Evolutionary conservation across 225 moss, liverwort and hornwort species (phyloP).

Genomic region (Pleurozium schreberi): DNA sequence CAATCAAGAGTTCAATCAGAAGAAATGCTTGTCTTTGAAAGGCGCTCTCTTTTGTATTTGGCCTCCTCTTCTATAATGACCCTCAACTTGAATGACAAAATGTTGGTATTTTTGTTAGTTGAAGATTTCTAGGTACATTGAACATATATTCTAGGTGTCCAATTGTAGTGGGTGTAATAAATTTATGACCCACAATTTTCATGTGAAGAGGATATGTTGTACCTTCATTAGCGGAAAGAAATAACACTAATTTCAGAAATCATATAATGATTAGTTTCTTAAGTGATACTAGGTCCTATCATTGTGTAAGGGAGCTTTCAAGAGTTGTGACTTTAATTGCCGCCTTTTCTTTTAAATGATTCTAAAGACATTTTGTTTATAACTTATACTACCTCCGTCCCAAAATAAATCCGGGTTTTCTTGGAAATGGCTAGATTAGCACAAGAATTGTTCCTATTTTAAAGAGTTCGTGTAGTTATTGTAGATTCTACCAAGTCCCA

Average conservation of each 20-base stretch:
- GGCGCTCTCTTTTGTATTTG: background rate
- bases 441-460: too few relatives aligned
- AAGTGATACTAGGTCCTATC: too few relatives aligned
- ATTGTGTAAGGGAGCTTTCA: background rate
- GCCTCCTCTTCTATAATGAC: background rate
- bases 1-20: background rate
- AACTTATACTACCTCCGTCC: background rate
- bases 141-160: background rate
- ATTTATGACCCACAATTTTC: too few relatives aligned
- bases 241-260: too few relatives aligned
- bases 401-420: too few relatives aligned
- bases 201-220: background rate
- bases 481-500: too few relatives aligned
- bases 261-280: too few relatives aligned
- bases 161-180: rapidly evolving
- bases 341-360: background rate
- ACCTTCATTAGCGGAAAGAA: background rate
- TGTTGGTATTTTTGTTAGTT: background rate
- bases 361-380: background rate
- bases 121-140: too few relatives aligned
- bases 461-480: too few relatives aligned
- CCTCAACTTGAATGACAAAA: background rate
- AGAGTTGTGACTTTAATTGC: background rate
- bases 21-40: too few relatives aligned
- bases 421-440: too few relatives aligned